phyloP scores from a whole-genome alignment of 1,139 yeast genomes.

The Suhomyces bribrorum region DNA sequence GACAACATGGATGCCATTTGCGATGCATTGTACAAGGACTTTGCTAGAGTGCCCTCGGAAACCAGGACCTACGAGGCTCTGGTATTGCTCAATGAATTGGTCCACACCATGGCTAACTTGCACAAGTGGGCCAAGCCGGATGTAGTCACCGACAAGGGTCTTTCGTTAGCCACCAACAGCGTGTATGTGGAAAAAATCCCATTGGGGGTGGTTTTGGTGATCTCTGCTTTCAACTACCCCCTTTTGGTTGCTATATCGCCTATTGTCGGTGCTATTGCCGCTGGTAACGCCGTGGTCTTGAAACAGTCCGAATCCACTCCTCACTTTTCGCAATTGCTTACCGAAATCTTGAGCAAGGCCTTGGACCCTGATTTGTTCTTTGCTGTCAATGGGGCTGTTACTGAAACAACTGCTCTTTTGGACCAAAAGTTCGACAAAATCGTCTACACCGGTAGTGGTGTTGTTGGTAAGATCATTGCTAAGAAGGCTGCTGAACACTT shows the following conservation, averaged over 20 bases:
- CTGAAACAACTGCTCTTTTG: slow-evolving; percentile 68
- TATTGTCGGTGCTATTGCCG: slow-evolving; percentile 78
- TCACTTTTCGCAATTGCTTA: slow-evolving; percentile 55
- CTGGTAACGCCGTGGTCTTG: slow-evolving; percentile 79
- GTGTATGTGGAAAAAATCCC: slow-evolving; percentile 67
- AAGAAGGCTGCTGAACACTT: slow-evolving; percentile 79
- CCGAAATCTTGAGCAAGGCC: slow-evolving; percentile 54
- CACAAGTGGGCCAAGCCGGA: slow-evolving; percentile 64
- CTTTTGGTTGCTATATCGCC: slow-evolving; percentile 64
- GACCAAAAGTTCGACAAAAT: slow-evolving; percentile 77
- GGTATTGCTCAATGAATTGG: slow-evolving; percentile 55
- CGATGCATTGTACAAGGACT: slow-evolving; percentile 65
- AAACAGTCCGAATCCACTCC: slow-evolving; percentile 83
- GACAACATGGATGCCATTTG: slow-evolving; percentile 59
- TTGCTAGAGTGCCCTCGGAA: slow-evolving; percentile 64
- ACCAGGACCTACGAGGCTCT: slow-evolving; percentile 59
- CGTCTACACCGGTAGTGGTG: slow-evolving; percentile 79
- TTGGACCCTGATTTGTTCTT: slow-evolving; percentile 58
- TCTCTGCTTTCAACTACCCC: slow-evolving; percentile 91
- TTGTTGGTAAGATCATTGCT: slow-evolving; percentile 77
- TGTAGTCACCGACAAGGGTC: slow-evolving; percentile 45
- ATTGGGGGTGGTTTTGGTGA: slow-evolving; percentile 71
- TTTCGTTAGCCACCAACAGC: slow-evolving; percentile 46
- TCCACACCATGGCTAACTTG: slow-evolving; percentile 60
- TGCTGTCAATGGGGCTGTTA: slow-evolving; percentile 72